Base-by-base conservation (phyloP, 1,284 basidiomycete species). In the Coriolopsis trogii region DNA sequence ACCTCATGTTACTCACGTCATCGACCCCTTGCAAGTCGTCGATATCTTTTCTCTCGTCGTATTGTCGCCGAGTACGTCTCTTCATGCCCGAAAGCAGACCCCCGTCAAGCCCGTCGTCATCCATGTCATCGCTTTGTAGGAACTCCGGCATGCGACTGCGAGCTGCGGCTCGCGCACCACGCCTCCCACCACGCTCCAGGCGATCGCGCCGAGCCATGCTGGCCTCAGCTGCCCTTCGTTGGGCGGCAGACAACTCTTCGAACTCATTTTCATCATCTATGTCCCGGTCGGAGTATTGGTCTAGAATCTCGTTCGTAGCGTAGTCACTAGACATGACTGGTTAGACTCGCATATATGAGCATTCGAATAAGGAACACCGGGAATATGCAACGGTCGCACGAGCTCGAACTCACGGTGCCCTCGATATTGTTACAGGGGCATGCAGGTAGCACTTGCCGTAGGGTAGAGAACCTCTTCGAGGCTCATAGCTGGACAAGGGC, bases 241-340 rank as follows among this genome's bases (percentile, higher is more conserved):
- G 84, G 13, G 77, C 85, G 20, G 81, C 81, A 36, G 90, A 84
- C 67, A 97, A 72, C 40, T 85, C 88, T 28, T 84, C 87, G 43
- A 87, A 74, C 6, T 91, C 86, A 18, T 84, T 83, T 37, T 89
- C 85, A 65, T 99, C 96, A 65, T 98, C 86, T 51, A 99, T 80
- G 46, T 85, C 96, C 25, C 83, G 82, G 52, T 90, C 84, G 4
- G 93, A 95, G 73, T 99, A 99, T 28, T 73, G 78, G 71, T 99
- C 97, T 4, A 98, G 83, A 4, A 81, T 77, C 42, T 85, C 77
- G 65, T 98, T 95, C 12, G 78, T 76, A 15, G 87, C 85, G 71
- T 99, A 98, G 66, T 99, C 96, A 51, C 95, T 96, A 37, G 21
- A n/a, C n/a, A n/a, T n/a, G n/a, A n/a, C n/a, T n/a, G n/a, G n/a